Percentiles rank a stretch among this genome's conserved stretches.
These are phyloP conservation scores for Beta vulgaris DNA, from an alignment of 148 eudicot species.

Conservation along the genomic window DNA sequence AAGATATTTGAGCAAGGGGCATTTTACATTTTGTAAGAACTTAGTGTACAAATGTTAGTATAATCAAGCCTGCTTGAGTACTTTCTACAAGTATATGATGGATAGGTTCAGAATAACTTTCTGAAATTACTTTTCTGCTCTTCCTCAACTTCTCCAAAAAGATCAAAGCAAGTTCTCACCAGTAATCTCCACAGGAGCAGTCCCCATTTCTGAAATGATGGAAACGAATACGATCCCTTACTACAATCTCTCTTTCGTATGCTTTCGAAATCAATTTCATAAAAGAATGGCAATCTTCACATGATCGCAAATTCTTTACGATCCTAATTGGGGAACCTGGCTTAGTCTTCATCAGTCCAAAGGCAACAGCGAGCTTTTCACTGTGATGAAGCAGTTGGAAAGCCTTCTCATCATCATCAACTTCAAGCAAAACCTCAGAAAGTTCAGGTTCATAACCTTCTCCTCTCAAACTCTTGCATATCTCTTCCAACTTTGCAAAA, in stretches of 20 bases:
- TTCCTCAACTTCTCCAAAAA: too few species aligned
- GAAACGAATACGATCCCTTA: constrained; percentile 51
- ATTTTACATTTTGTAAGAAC: too few species aligned
- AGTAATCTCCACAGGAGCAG: constrained; percentile 45
- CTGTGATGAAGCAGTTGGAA: constrained; percentile 48
- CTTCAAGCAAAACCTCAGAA: constrained; percentile 44
- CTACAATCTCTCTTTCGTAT: constrained; percentile 42
- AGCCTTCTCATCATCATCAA: constrained; percentile 53
- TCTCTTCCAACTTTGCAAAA: constrained; percentile 37
- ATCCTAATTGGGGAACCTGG: constrained; percentile 39
- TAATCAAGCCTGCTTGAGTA: too few species aligned
- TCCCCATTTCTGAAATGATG: constrained; percentile 48
- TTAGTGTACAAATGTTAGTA: too few species aligned
- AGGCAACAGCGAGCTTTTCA: constrained; percentile 52
- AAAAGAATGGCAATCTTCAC: constrained; percentile 50
- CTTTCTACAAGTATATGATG: too few species aligned
- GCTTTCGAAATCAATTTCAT: constrained; percentile 40
- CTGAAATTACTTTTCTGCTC: too few species aligned
- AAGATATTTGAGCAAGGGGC: too few species aligned
- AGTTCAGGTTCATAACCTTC: constrained; percentile 41
- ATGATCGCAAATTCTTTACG: constrained; percentile 48
- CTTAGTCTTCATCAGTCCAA: constrained; percentile 40
- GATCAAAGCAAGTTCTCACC: constrained; percentile 22
- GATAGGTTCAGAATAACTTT: too few species aligned
- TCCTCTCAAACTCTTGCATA: constrained; percentile 33